phyloP scores from a whole-genome alignment of 352 stramenopile genomes.

The Globisporangium cederbergense region DNA sequence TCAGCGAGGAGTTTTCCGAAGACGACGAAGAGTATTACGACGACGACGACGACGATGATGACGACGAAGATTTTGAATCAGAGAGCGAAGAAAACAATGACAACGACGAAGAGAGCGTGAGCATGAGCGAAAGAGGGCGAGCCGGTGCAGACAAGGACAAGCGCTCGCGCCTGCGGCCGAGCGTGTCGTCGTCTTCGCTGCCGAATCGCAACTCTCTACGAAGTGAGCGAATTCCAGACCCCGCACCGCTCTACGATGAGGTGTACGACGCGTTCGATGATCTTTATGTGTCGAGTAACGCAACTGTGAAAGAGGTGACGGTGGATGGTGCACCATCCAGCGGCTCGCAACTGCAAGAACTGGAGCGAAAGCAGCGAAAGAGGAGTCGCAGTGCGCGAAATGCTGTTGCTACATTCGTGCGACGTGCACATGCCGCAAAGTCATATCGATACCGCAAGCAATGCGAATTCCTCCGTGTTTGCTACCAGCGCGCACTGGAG shows the following conservation, averaged over 20 bases:
- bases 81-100: conserved; percentile 25
- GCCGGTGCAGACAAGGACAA: conserved; percentile 9
- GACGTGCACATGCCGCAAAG: conserved; percentile 38
- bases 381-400: conserved; percentile 21
- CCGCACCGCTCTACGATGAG: conserved; percentile 34
- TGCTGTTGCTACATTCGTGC: conserved; percentile 33
- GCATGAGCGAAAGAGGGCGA: conserved; percentile 5
- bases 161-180: conserved; percentile 3
- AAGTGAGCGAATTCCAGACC: conserved; percentile 18
- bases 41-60: conserved; percentile 21
- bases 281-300: conserved; percentile 35
- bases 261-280: conserved; percentile 59
- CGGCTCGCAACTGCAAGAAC: conserved; percentile 8
- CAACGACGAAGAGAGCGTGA: conserved; percentile 9
- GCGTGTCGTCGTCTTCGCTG: conserved; percentile 2
- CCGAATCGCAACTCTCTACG: conserved; percentile 19
- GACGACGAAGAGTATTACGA: conserved; percentile 33
- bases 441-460: conserved; percentile 55
- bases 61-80: conserved; percentile 15
- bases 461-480: conserved; percentile 63
- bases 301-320: neutral
- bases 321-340: neutral
- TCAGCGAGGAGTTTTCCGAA: conserved; percentile 26
- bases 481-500: conserved; percentile 51
- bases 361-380: conserved; percentile 16